A percentile compares a stretch with the other conserved stretches of the same genome.
These are phyloP conservation scores for Grigorovia transvaalensis DNA, from an alignment of 805 yeast species.

Conservation along the genomic window DNA sequence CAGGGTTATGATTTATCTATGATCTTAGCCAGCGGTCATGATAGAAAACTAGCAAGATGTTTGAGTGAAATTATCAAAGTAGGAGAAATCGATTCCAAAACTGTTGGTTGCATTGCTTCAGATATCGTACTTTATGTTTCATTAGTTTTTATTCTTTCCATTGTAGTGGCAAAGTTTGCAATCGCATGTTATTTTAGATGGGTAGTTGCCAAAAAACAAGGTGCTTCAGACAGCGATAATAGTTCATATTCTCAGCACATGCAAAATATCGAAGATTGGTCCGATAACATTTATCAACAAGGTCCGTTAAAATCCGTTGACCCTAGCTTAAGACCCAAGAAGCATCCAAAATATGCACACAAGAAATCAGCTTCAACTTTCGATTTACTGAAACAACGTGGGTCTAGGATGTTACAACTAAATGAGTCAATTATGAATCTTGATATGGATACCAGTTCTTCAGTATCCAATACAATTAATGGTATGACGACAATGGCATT, in stretches of 20 bases:
- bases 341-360: constrained; percentile 7
- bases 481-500: constrained; percentile 52
- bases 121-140: constrained; percentile 72
- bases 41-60: constrained; percentile 68
- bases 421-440: constrained; percentile 9
- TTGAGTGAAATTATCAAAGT: constrained; percentile 77
- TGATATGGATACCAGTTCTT: background rate
- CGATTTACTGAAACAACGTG: constrained; percentile 31
- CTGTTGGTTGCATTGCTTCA: constrained; percentile 92
- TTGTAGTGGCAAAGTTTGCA: constrained; percentile 66
- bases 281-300: constrained; percentile 46
- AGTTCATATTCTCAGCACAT: constrained; percentile 54
- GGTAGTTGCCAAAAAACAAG: constrained; percentile 69
- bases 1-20: constrained; percentile 77
- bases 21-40: constrained; percentile 52
- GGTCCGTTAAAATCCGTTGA: constrained; percentile 49
- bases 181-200: constrained; percentile 88
- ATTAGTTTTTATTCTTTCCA: constrained; percentile 71
- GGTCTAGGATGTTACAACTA: constrained; percentile 21
- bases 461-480: constrained; percentile 1
- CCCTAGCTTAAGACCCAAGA: constrained; percentile 39
- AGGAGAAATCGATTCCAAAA: constrained; percentile 79
- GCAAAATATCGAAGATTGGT: constrained; percentile 75
- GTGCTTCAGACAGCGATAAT: constrained; percentile 55
- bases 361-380: constrained; percentile 15